These are phyloP conservation scores for Kluyveromyces starmeri DNA, from an alignment of 805 yeast species.

Conservation along the genomic window DNA sequence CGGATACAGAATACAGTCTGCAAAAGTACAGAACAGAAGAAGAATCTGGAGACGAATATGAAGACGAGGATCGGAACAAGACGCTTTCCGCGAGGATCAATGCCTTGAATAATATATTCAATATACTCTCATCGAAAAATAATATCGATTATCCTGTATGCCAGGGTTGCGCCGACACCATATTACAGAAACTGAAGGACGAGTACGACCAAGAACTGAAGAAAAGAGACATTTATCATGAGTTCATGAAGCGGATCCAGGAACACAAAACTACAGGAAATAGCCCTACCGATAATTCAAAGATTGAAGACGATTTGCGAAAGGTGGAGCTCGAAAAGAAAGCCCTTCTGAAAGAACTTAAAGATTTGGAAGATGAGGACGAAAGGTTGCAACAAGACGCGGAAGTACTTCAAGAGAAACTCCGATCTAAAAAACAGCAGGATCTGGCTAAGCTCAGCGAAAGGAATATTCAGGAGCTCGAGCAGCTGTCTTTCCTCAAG, in stretches of 20 bases:
- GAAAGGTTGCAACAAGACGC: constrained; percentile 37
- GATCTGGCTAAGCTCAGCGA: constrained; percentile 38
- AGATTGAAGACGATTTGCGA: constrained; percentile 31
- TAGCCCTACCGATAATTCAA: constrained; percentile 35
- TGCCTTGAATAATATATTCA: constrained; percentile 57
- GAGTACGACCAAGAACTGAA: constrained; percentile 64
- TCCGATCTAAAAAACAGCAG: constrained; percentile 38
- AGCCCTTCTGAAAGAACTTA: constrained; percentile 13
- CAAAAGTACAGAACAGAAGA: constrained; percentile 8
- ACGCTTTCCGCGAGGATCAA: constrained; percentile 42
- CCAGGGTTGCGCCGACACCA: constrained; percentile 64
- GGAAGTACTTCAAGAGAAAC: constrained; percentile 38
- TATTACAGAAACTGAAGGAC: constrained; percentile 54
- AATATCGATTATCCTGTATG: constrained; percentile 85
- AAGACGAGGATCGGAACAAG: constrained; percentile 16
- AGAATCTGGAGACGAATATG: constrained; percentile 15
- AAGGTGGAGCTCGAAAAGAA: constrained; percentile 22
- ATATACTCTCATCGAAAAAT: constrained; percentile 59
- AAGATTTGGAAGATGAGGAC: constrained; percentile 31
- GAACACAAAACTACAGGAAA: constrained; percentile 36
- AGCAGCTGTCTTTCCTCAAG: constrained; percentile 39
- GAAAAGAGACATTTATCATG: constrained; percentile 72
- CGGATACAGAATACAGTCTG: constrained; percentile 1
- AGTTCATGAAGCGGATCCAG: constrained; percentile 62
- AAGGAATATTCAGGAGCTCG: constrained; percentile 49